A percentile compares a stretch with the other conserved stretches of the same genome.
Conservation (phyloP, 176 grass and related monocot genomes). For the Triticum aestivum region DNA sequence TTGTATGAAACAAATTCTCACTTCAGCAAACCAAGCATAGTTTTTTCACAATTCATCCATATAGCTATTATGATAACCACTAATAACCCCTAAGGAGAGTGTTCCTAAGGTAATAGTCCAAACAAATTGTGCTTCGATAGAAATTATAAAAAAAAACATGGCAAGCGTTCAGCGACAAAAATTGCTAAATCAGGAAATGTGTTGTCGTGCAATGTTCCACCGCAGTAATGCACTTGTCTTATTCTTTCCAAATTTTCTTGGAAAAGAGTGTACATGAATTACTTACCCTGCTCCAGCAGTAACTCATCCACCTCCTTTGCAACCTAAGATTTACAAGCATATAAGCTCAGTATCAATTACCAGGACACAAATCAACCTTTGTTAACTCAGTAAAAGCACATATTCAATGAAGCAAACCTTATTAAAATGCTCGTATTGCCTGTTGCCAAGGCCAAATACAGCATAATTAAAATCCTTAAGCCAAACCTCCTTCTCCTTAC, state of each 20-base stretch:
- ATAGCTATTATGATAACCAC: not conserved
- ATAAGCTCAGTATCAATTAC: conserved; percentile 25
- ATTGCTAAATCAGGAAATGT: not conserved
- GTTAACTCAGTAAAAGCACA: not conserved
- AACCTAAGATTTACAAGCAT: conserved; percentile 55
- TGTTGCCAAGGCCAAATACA: conserved; percentile 92
- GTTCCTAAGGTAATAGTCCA: not conserved
- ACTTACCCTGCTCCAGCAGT: conserved; percentile 69
- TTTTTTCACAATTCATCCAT: not conserved
- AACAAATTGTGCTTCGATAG: not conserved
- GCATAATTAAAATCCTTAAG: conserved; percentile 83
- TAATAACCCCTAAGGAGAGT: not conserved
- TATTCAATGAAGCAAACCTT: conserved; percentile 52
- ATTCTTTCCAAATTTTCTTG: not conserved
- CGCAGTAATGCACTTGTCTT: not conserved
- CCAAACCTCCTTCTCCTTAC: conserved; percentile 67
- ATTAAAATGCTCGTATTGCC: conserved; percentile 98
- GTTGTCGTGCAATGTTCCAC: not conserved
- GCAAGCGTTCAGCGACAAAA: not conserved
- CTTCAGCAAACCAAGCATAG: not conserved
- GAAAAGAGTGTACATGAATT: conserved; percentile 9
- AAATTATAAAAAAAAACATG: not conserved
- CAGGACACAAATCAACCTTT: conserved; percentile 22
- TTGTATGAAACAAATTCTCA: not conserved
- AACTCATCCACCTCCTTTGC: conserved; percentile 76